Evolutionary conservation across 108 stramenopile species (phyloP).

Genomic region (Pseudonitzschia multiseries): DNA sequence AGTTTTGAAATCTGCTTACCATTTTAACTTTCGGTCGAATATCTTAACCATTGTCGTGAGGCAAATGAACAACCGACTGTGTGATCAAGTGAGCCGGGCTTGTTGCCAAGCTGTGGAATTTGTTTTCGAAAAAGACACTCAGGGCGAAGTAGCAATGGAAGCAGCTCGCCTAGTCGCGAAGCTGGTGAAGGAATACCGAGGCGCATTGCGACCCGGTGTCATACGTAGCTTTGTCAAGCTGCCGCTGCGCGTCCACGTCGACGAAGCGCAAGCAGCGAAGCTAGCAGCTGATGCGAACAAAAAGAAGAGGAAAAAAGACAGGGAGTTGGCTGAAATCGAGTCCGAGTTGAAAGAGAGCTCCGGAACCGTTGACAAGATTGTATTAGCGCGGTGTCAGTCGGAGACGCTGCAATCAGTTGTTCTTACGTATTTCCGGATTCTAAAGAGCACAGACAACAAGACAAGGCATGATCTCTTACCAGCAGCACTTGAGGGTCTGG

Average conservation of each 20-base stretch:
- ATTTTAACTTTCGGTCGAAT: constrained; percentile 90
- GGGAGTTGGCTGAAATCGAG: constrained; percentile 71
- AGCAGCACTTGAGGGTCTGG: constrained; percentile 74
- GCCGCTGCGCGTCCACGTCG: constrained; percentile 79
- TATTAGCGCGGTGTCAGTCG: constrained; percentile 70
- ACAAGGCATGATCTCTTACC: constrained; percentile 57
- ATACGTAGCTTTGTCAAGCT: constrained; percentile 66
- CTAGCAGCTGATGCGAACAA: constrained; percentile 60
- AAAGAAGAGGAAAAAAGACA: constrained; percentile 67
- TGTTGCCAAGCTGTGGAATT: constrained; percentile 63
- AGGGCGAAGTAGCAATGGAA: constrained; percentile 82
- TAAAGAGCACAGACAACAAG: constrained; percentile 52
- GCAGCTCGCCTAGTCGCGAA: constrained; percentile 71
- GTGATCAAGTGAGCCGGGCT: constrained; percentile 60
- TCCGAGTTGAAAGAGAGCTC: constrained; percentile 78
- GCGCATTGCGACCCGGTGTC: constrained; percentile 59
- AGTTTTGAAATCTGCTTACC: constrained; percentile 65
- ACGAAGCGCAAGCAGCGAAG: constrained; percentile 84
- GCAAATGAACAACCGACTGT: constrained; percentile 57
- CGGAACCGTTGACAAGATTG: constrained; percentile 73
- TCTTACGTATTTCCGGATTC: constrained; percentile 82
- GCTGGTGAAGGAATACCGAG: constrained; percentile 59
- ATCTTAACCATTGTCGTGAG: constrained; percentile 65
- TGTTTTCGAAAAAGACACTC: constrained; percentile 71
- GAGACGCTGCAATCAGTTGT: constrained; percentile 77